phyloP scores from a whole-genome alignment of 176 grass and related monocot species.

The Zea luxurians region DNA sequence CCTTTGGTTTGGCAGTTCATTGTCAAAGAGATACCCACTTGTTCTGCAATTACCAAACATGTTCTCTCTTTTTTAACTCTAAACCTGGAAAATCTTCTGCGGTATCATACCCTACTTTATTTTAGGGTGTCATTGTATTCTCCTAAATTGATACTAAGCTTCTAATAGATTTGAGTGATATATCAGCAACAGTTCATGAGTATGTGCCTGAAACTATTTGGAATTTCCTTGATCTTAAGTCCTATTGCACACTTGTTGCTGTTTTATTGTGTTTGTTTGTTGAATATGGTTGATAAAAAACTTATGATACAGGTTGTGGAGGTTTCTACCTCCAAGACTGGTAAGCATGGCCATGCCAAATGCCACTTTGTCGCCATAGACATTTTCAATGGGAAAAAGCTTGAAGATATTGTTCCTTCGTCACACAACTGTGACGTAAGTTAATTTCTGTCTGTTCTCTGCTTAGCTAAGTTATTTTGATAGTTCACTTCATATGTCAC shows the following conservation, averaged over 20 bases:
- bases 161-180: neutral
- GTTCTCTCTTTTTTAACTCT: neutral
- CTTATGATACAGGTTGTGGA: constrained; percentile 71
- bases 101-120: neutral
- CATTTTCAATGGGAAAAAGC: constrained; percentile 94
- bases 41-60: neutral
- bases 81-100: neutral
- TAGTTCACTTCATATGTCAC: neutral
- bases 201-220: neutral
- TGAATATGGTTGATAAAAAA: constrained; percentile 24
- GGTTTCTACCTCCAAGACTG: constrained; percentile 97
- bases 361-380: constrained; percentile 95
- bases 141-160: neutral
- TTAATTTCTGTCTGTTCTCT: constrained; percentile 13
- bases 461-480: constrained; percentile 22
- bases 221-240: neutral
- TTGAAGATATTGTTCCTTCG: constrained; percentile 95
- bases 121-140: neutral
- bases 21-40: neutral
- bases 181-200: neutral
- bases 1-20: neutral
- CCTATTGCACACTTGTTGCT: neutral
- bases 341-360: constrained; percentile 93
- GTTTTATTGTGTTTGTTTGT: neutral
- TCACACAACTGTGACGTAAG: constrained; percentile 96